Base-by-base conservation (phyloP, 2,329 filamentous ascomycete genomes). In the Beauveria sp. region DNA sequence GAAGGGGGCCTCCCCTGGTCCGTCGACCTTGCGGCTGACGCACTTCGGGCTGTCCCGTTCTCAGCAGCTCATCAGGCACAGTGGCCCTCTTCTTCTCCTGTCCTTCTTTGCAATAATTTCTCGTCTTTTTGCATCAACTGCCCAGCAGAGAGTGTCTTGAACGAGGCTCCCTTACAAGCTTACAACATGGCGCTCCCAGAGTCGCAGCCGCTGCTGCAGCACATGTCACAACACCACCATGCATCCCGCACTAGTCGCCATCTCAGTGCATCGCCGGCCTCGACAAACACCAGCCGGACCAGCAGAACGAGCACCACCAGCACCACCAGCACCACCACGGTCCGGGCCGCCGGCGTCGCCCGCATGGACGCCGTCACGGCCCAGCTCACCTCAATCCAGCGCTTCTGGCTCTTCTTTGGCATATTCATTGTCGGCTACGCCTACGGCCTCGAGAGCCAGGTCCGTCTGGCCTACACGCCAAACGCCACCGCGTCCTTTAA, bases 391-490 rank as follows among this genome's bases (percentile, higher is more conserved):
- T 62, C 70, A 0, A 63, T 68, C 3, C 78, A 85, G 65, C 79
- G 81, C 1, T 66, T 79, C 16, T 75, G 77, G 63, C 74, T 87
- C 53, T 86, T 86, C 66, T 66, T 78, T 34, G 77, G 81, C 26
- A 78, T 86, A 59, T 86, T 87, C 67, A 67, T 87, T 22, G 75
- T 86, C 52, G 80, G 82, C 2, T 87, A 85, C 67, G 81, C 81
- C 6, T 86, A 86, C 66, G 81, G 82, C 0, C 72, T 86, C 30
- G 82, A 86, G 68, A 78, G 78, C 28, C 79, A 76, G 8, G 75
- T 84, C 34, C 77, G 83, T 2, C 74, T 71, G 16, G 76, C 78
- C 1, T 85, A 83, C 66, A 80, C 82, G 74, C 78, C 83, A 0
- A 76, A 78, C 65, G 85, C 84, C 0, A 84, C 83, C 0, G 75